A percentile compares a stretch with the other conserved stretches of the same genome.
Evolutionary conservation across 768 basidiomycete genomes (phyloP).

Genomic region (Amanita thiersii): DNA sequence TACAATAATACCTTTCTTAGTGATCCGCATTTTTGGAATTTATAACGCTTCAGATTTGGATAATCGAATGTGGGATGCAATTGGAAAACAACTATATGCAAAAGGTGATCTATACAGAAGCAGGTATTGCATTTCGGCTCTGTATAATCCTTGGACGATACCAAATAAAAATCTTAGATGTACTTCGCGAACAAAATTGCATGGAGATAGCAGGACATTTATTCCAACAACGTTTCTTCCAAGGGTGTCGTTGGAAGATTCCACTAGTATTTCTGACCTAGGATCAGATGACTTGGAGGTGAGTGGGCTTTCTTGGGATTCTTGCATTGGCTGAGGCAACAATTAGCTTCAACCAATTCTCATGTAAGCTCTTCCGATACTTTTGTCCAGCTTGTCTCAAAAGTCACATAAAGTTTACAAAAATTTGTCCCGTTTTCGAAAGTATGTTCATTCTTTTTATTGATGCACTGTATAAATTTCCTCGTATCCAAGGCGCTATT

Average conservation of each 20-base stretch:
- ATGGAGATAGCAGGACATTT: slow-evolving; percentile 31
- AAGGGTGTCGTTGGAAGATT: slow-evolving; percentile 14
- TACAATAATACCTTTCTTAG: slow-evolving; percentile 12
- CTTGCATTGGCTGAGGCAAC: background rate
- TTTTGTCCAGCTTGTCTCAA: background rate
- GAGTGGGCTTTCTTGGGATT: slow-evolving; percentile 26
- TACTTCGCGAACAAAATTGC: slow-evolving; percentile 28
- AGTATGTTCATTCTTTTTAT: slow-evolving; percentile 16
- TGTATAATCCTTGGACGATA: background rate
- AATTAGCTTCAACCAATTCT: slow-evolving; percentile 5
- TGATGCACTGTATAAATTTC: background rate
- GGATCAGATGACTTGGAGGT: slow-evolving; percentile 34
- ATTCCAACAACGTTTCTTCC: slow-evolving; percentile 46
- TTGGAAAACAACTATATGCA: slow-evolving; percentile 26
- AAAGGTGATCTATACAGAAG: slow-evolving; percentile 43
- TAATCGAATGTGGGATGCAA: slow-evolving; percentile 28
- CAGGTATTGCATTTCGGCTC: slow-evolving; percentile 25
- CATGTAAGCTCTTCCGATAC: slow-evolving; percentile 2
- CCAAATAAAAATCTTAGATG: slow-evolving; percentile 26
- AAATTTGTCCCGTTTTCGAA: slow-evolving; percentile 36
- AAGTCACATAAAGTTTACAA: slow-evolving; percentile 24
- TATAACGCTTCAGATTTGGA: slow-evolving; percentile 32
- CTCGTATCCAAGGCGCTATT: slow-evolving; percentile 19
- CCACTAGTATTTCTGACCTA: slow-evolving; percentile 20
- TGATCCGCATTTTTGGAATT: slow-evolving; percentile 28